Evolutionary conservation across 208 protist species (phyloP).

Genomic region (Crithidia thermophila): DNA sequence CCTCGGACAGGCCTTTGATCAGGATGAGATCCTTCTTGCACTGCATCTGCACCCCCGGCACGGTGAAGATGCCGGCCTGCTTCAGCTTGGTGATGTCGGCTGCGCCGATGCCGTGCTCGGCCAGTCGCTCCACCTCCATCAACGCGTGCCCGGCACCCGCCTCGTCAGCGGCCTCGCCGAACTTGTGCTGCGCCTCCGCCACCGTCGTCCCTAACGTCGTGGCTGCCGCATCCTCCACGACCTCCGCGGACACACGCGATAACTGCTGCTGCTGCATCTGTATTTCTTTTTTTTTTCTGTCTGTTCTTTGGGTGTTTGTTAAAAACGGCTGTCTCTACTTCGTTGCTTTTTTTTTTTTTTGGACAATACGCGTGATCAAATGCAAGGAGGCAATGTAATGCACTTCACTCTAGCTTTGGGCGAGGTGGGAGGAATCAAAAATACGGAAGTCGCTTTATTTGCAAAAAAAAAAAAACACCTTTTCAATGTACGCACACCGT

Average conservation of each 20-base stretch:
- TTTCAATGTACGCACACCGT: too few species aligned
- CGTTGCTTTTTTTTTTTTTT: neutral
- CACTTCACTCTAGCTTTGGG: too few species aligned
- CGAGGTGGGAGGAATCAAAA: too few species aligned
- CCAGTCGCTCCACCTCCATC: slow-evolving; percentile 89
- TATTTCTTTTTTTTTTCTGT: slow-evolving; percentile 5
- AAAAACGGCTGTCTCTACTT: neutral
- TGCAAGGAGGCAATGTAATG: too few species aligned
- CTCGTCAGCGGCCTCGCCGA: slow-evolving; percentile 28
- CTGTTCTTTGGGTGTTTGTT: neutral
- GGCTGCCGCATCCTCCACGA: slow-evolving; percentile 16
- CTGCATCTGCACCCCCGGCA: slow-evolving; percentile 92
- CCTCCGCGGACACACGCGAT: neutral
- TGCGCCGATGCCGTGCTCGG: slow-evolving; percentile 88
- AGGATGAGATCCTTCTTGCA: slow-evolving; percentile 87
- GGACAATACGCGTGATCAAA: too few species aligned
- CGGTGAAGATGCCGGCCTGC: slow-evolving; percentile 90
- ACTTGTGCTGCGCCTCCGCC: slow-evolving; percentile 18
- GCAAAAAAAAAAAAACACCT: slow-evolving; percentile 6
- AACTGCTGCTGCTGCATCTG: slow-evolving; percentile 15
- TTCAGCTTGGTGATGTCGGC: slow-evolving; percentile 92
- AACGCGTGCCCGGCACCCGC: slow-evolving; percentile 44
- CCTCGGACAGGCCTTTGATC: slow-evolving; percentile 99
- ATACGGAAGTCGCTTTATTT: neutral
- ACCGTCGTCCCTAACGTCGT: slow-evolving; percentile 20